phyloP scores from a whole-genome alignment of 192 early-diverging fungal species.

The Ramicandelaber brevisporus region DNA sequence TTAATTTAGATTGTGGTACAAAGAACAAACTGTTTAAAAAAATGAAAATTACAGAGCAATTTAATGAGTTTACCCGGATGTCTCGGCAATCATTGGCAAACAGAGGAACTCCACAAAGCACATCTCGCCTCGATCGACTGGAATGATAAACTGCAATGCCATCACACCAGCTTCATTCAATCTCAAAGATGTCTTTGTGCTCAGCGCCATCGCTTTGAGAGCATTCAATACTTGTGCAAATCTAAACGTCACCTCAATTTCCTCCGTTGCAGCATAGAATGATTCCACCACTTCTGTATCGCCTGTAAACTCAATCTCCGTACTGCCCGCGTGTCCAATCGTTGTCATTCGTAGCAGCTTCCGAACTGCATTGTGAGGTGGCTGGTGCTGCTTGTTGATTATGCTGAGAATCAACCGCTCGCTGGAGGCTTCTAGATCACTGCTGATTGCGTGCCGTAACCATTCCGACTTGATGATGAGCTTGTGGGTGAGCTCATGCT shows the following conservation, averaged over 20 bases:
- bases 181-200: conserved; percentile 8
- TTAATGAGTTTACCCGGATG: no score
- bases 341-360: conserved; percentile 8
- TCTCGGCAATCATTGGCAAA: neutral
- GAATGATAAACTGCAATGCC: conserved; percentile 7
- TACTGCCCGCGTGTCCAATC: conserved; percentile 4
- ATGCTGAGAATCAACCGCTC: conserved; percentile 4
- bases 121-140: conserved; percentile 1
- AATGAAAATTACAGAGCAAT: no score
- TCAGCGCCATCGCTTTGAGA: conserved; percentile 7
- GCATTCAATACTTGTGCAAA: conserved; percentile 3
- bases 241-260: conserved; percentile 1
- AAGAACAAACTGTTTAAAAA: no score
- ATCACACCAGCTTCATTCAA: conserved; percentile 8
- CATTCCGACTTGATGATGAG: conserved; percentile 12
- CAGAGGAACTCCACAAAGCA: conserved; percentile 3
- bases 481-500: conserved; percentile 1
- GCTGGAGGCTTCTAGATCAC: conserved; percentile 9
- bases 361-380: no score
- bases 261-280: conserved; percentile 3
- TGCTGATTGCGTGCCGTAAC: conserved; percentile 7
- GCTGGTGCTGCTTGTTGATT: no score
- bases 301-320: conserved; percentile 10
- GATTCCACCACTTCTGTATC: conserved; percentile 14
- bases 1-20: no score